Percentiles rank a stretch among this genome's conserved stretches.
Conservation (phyloP, 2,329 filamentous ascomycete species). For the Verticillium longisporum region DNA sequence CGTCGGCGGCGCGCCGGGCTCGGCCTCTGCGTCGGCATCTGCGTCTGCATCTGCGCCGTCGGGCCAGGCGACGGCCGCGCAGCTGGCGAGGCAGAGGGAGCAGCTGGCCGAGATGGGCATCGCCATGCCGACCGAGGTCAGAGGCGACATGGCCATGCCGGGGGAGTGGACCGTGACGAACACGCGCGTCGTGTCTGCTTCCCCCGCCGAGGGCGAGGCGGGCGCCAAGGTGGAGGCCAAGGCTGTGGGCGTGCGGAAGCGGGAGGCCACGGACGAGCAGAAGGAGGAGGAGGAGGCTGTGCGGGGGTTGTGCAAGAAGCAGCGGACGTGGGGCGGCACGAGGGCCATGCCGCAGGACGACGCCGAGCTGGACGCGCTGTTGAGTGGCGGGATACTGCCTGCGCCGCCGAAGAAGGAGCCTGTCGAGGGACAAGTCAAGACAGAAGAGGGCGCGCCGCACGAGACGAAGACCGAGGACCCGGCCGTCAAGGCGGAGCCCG, state of each 20-base stretch:
- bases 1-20: conserved; percentile 39
- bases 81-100: conserved; percentile 76
- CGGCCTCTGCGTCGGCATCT: conserved; percentile 15
- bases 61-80: conserved; percentile 42
- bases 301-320: conserved; percentile 53
- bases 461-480: conserved; percentile 19
- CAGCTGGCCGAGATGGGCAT: conserved; percentile 86
- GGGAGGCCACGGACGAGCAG: conserved; percentile 52
- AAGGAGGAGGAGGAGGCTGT: conserved; percentile 55
- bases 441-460: conserved; percentile 9
- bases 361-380: conserved; percentile 56
- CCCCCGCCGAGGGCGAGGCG: conserved; percentile 27
- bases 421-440: conserved; percentile 8
- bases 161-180: conserved; percentile 79
- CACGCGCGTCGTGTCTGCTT: conserved; percentile 43
- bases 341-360: conserved; percentile 41
- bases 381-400: conserved; percentile 29
- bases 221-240: conserved; percentile 36
- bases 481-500: conserved; percentile 31
- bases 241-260: conserved; percentile 55
- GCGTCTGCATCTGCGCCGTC: background rate
- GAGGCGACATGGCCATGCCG: conserved; percentile 76
- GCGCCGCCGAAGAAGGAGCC: conserved; percentile 20
- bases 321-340: conserved; percentile 44
- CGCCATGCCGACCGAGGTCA: conserved; percentile 69